Conservation (phyloP, 768 basidiomycete species). For the Phlegmacium glaucopus region DNA sequence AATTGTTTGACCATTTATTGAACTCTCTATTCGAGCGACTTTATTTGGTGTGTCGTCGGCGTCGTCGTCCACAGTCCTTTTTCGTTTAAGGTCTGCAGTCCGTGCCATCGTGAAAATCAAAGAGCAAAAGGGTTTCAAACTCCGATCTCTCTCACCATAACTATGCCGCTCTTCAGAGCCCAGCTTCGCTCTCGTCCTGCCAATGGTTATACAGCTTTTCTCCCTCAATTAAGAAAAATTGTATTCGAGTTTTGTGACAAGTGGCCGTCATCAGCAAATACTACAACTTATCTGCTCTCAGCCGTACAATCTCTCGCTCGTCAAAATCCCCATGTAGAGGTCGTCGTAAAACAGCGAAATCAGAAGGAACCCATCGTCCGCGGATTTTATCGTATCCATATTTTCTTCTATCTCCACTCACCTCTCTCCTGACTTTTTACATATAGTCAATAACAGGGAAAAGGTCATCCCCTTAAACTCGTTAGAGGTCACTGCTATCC, state of each 20-base stretch:
- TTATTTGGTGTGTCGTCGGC: conserved; percentile 42
- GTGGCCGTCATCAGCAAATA: conserved; percentile 71
- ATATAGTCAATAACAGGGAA: conserved; percentile 79
- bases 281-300: conserved; percentile 66
- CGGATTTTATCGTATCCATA: conserved; percentile 71
- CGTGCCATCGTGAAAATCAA: conserved; percentile 57
- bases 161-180: conserved; percentile 37
- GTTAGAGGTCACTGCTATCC: conserved; percentile 70
- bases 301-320: conserved; percentile 63
- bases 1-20: conserved; percentile 17
- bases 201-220: conserved; percentile 72
- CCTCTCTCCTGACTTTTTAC: conserved; percentile 15
- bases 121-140: conserved; percentile 30
- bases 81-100: conserved; percentile 53
- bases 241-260: conserved; percentile 88
- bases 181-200: conserved; percentile 54
- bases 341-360: conserved; percentile 75
- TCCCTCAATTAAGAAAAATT: conserved; percentile 79
- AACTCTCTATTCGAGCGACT: too few relatives aligned
- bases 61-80: conserved; percentile 40
- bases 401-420: conserved; percentile 8
- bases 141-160: conserved; percentile 17
- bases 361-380: conserved; percentile 77
- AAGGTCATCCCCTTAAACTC: conserved; percentile 83
- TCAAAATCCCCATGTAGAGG: conserved; percentile 78